phyloP scores from a whole-genome alignment of 1,284 basidiomycete species.

The Irpex lacteus region DNA sequence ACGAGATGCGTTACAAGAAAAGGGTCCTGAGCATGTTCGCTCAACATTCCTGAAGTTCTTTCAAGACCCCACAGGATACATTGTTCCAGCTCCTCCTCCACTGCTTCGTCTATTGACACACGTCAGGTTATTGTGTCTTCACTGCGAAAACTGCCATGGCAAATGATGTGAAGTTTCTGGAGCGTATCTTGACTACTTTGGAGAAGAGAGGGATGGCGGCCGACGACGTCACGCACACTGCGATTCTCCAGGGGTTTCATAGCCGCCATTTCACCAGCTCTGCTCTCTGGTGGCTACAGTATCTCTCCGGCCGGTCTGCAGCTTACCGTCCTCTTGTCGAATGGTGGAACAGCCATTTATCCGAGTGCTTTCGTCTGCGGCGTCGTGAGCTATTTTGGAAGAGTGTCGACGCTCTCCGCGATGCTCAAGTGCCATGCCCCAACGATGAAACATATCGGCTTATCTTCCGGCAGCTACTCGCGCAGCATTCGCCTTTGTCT shows the following conservation, averaged over 20 bases:
- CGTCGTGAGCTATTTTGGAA: not conserved
- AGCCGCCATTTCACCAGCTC: not conserved
- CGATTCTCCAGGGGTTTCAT: constrained; percentile 13
- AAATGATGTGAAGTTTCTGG: constrained; percentile 1
- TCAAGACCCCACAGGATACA: not conserved
- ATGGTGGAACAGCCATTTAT: constrained; percentile 7
- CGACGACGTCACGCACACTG: not conserved
- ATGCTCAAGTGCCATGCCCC: not conserved
- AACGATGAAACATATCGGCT: not conserved
- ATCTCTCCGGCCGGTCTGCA: constrained; percentile 47
- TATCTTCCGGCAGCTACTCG: not conserved
- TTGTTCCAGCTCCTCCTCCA: not conserved
- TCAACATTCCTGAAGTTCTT: not conserved
- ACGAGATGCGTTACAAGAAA: not conserved
- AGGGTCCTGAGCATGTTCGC: not conserved
- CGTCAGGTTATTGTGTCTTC: not conserved
- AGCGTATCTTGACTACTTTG: not conserved
- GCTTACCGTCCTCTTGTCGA: constrained; percentile 36
- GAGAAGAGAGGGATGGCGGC: constrained; percentile 4
- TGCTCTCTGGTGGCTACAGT: constrained; percentile 41
- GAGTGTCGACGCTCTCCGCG: not conserved
- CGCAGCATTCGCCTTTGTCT: not conserved
- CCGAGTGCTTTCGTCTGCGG: not conserved
- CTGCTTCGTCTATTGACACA: not conserved
- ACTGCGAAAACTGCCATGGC: constrained; percentile 5